Evolutionary conservation across 495 filamentous ascomycete species (phyloP).

Genomic region (Penicillium canescens): DNA sequence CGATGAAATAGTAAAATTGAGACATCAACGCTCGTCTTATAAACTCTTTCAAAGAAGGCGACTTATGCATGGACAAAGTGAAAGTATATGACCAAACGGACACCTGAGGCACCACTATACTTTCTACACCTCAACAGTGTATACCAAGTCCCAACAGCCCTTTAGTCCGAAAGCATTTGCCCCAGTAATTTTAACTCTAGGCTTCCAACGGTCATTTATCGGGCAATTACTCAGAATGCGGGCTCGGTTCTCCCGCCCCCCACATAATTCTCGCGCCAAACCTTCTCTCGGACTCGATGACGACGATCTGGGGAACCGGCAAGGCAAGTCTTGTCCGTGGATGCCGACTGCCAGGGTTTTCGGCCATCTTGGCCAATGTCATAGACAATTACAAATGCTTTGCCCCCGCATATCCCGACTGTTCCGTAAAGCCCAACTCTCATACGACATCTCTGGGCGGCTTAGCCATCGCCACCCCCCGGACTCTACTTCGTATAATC

Average conservation of each 20-base stretch:
- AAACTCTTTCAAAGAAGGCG: too few species aligned
- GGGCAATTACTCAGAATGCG: conserved; percentile 9
- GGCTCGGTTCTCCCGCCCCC: conserved; percentile 7
- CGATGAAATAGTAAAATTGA: too few species aligned
- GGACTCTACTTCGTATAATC: conserved; percentile 5
- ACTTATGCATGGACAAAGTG: too few species aligned
- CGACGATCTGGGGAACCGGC: conserved; percentile 5
- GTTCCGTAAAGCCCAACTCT: conserved; percentile 2
- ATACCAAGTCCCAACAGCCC: too few species aligned
- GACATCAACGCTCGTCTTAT: too few species aligned
- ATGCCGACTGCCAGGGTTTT: conserved; percentile 1
- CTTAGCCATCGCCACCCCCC: conserved; percentile 5
- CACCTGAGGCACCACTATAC: too few species aligned
- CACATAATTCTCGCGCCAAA: conserved; percentile 15
- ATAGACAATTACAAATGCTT: not conserved
- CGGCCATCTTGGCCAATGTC: not conserved
- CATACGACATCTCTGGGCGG: conserved; percentile 16
- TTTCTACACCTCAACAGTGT: too few species aligned
- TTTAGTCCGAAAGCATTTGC: too few species aligned
- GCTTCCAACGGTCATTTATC: conserved; percentile 15
- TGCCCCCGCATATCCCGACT: conserved; percentile 6
- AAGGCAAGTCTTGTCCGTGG: conserved; percentile 3
- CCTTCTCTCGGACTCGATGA: conserved; percentile 7
- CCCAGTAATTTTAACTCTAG: too few species aligned
- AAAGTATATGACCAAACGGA: too few species aligned